These are phyloP conservation scores for Porphyridium purpureum DNA, from an alignment of 23 red algal genomes.

Conservation along the genomic window DNA sequence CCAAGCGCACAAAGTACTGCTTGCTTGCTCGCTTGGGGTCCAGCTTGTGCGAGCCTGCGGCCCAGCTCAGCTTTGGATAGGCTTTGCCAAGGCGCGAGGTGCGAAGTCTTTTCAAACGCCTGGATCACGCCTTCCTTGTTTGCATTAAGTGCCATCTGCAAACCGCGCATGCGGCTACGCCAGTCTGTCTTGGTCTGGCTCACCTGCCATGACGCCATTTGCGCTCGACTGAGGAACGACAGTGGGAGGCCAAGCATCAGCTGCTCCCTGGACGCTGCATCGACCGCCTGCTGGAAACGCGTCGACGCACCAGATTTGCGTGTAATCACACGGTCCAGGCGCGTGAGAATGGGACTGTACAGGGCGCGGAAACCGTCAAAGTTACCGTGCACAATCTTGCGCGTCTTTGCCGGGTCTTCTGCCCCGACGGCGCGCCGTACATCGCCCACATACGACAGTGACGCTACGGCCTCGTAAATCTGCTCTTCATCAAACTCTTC, in stretches of 20 bases:
- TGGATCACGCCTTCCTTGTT: too few relatives aligned
- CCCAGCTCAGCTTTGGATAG: not conserved
- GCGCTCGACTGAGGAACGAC: not conserved
- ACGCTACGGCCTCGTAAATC: constrained; percentile 26
- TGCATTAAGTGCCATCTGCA: not conserved
- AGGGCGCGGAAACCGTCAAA: constrained; percentile 13
- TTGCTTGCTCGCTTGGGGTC: not conserved
- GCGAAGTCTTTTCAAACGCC: not conserved
- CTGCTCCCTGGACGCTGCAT: constrained; percentile 3
- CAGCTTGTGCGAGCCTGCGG: constrained; percentile 1
- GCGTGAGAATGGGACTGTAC: constrained; percentile 8
- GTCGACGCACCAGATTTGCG: not conserved
- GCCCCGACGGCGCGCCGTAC: constrained; percentile 21
- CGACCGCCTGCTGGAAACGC: constrained; percentile 10
- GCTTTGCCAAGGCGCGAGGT: not conserved
- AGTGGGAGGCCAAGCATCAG: constrained; percentile 7
- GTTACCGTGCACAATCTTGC: constrained; percentile 9
- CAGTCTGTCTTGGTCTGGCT: not conserved
- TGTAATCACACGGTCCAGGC: constrained; percentile 1
- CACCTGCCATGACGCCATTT: not conserved
- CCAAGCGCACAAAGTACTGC: constrained; percentile 23
- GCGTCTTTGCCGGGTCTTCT: constrained; percentile 30
- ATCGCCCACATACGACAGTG: constrained; percentile 41
- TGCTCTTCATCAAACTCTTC: constrained; percentile 14
- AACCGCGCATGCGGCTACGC: not conserved